Evolutionary conservation across 1,139 yeast species (phyloP).

Genomic region (Candida buenavistaensis): DNA sequence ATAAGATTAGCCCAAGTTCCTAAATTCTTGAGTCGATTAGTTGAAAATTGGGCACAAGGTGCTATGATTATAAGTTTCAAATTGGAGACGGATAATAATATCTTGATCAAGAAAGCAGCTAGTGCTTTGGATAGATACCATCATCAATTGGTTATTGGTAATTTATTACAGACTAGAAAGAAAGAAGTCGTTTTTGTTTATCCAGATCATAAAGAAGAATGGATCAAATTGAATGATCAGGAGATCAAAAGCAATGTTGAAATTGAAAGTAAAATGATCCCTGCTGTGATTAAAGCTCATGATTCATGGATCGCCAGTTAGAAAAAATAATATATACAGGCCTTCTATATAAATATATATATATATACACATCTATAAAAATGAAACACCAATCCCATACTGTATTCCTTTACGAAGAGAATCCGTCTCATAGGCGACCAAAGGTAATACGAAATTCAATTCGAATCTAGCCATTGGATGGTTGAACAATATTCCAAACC

Average conservation of each 20-base stretch:
- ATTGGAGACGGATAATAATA: conserved; percentile 78
- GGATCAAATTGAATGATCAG: conserved; percentile 53
- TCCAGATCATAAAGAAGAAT: conserved; percentile 40
- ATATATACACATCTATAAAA: conserved; percentile 45
- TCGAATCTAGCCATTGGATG: conserved; percentile 93
- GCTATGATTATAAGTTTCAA: conserved; percentile 96
- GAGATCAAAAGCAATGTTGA: conserved; percentile 46
- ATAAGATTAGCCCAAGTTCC: conserved; percentile 95
- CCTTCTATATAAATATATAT: conserved; percentile 1
- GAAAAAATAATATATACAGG: background rate
- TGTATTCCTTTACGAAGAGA: conserved; percentile 81
- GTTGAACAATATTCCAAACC: conserved; percentile 76
- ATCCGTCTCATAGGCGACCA: conserved; percentile 65
- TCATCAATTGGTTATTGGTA: conserved; percentile 95
- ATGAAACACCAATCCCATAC: conserved; percentile 88
- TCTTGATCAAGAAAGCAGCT: conserved; percentile 72
- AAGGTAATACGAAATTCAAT: conserved; percentile 79
- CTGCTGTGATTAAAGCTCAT: conserved; percentile 68
- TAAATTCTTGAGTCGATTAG: conserved; percentile 82
- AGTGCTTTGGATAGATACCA: conserved; percentile 80
- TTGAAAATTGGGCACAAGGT: conserved; percentile 91
- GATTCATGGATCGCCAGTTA: conserved; percentile 50
- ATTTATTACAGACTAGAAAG: conserved; percentile 85
- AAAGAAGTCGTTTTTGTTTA: conserved; percentile 85
- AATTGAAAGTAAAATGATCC: conserved; percentile 77